Base-by-base conservation (phyloP, 257 asterid species). In the Fraxinus cuspidata region DNA sequence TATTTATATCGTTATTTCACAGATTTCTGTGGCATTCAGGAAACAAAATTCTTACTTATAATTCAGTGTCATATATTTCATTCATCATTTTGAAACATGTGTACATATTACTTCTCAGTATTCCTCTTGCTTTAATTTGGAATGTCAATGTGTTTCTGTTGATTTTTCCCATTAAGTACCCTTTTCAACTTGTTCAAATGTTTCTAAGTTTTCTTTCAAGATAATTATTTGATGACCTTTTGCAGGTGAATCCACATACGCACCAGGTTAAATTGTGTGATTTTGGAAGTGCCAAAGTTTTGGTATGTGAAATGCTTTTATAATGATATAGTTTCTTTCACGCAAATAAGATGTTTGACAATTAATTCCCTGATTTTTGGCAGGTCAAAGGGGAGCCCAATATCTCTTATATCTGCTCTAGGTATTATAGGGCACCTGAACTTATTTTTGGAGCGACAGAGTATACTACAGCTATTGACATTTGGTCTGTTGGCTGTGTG, bases 321-420 rank as follows among this genome's bases (percentile, higher is more conserved):
- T 65, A 74, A 76, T 63, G 58, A 58, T 66, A 72, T 42, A 64
- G 60, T 75, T 35, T 25, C 44, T 40, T 34, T 77, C 11, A 47
- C 69, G 71, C 60, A 58, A 42, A 27, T 53, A 70, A 29, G 56
- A 42, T 82, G 66, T 29, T 81, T 72, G 77, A 40, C 27, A 37
- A 37, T 42, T 42, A 42, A 42, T 42, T 42, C 5, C 51, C 49
- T 12, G 51, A 42, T 23, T 38, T 74, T 79, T 77, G 84, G 47
- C 85, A 92, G 97, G 97, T 92, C 78, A 92, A 89, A 79, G 96
- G 92, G 69, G 97, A 89, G 86, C 96, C 97, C 60, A 92, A 91
- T 84, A 92, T 91, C 82, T 91, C 97, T 67, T 92, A 92, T 81
- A 92, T 92, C 78, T 92, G 97, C 88, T 92, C 96, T 77, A 83